phyloP scores from a whole-genome alignment of 495 filamentous ascomycete genomes.

The Schizothecium vesticola region DNA sequence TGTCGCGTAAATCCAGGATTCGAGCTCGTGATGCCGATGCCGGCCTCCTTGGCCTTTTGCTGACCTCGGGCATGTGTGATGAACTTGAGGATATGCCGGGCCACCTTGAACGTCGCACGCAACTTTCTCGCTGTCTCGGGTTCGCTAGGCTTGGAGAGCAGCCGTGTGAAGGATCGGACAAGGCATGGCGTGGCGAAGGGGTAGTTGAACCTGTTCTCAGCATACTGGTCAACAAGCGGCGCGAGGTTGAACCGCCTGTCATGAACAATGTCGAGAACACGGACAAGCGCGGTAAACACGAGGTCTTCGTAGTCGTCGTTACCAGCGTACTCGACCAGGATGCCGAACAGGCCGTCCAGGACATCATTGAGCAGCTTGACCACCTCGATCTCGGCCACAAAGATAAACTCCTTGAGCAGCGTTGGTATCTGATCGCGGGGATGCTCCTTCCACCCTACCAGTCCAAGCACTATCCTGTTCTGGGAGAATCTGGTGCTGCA shows the following conservation, averaged over 20 bases:
- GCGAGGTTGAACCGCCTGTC: constrained; percentile 89
- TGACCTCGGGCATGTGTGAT: constrained; percentile 85
- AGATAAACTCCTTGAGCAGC: constrained; percentile 75
- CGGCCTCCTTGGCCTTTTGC: constrained; percentile 82
- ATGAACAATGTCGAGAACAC: constrained; percentile 86
- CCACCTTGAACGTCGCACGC: constrained; percentile 91
- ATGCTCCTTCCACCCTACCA: constrained; percentile 81
- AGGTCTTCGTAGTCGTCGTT: constrained; percentile 90
- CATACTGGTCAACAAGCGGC: constrained; percentile 85
- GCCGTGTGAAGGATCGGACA: constrained; percentile 75
- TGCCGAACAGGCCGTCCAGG: constrained; percentile 86
- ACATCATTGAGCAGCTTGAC: constrained; percentile 89
- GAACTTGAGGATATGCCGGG: constrained; percentile 86
- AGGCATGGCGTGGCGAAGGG: constrained; percentile 91
- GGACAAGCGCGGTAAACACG: constrained; percentile 83
- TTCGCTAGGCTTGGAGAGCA: constrained; percentile 73
- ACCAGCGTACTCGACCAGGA: constrained; percentile 80
- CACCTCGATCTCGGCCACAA: constrained; percentile 95
- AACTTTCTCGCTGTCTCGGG: constrained; percentile 75
- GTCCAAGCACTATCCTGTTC: constrained; percentile 76
- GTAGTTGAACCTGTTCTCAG: constrained; percentile 85
- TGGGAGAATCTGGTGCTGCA: constrained; percentile 96
- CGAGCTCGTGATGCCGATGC: constrained; percentile 77
- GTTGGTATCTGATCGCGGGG: constrained; percentile 61
- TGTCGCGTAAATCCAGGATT: constrained; percentile 75